These are phyloP conservation scores for Fraxinus xanthoxyloides DNA, from an alignment of 305 asterid species.

Conservation along the genomic window DNA sequence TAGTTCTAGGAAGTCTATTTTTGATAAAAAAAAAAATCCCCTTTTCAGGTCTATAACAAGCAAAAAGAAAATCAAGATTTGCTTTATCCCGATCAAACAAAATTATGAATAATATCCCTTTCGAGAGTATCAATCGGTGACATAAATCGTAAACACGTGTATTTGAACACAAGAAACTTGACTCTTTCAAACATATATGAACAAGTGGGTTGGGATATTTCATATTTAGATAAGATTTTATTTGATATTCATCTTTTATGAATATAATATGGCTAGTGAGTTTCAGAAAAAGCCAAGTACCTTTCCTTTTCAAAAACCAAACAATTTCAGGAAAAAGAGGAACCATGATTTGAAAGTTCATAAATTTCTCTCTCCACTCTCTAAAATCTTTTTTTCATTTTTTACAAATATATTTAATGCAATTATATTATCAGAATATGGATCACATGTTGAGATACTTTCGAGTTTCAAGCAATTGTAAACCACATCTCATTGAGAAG, in stretches of 20 bases:
- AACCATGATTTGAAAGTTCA: constrained; percentile 14
- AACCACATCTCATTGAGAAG: constrained; percentile 40
- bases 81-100: background rate
- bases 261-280: background rate
- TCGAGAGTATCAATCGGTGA: background rate
- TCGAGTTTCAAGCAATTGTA: constrained; percentile 24
- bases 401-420: constrained; percentile 3
- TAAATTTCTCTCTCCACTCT: background rate
- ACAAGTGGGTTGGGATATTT: background rate
- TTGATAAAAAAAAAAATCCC: background rate
- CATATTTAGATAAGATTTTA: background rate
- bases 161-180: background rate
- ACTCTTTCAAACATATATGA: background rate
- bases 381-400: background rate
- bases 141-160: background rate
- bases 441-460: constrained; percentile 44
- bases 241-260: background rate
- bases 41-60: background rate
- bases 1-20: background rate
- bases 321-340: constrained; percentile 14
- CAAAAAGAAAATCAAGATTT: background rate
- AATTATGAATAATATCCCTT: background rate
- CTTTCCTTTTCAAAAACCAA: constrained; percentile 23
- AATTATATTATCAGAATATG: constrained; percentile 20
- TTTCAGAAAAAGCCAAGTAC: background rate